phyloP scores from a whole-genome alignment of 2,329 filamentous ascomycete species.

The Boeremia exigua region DNA sequence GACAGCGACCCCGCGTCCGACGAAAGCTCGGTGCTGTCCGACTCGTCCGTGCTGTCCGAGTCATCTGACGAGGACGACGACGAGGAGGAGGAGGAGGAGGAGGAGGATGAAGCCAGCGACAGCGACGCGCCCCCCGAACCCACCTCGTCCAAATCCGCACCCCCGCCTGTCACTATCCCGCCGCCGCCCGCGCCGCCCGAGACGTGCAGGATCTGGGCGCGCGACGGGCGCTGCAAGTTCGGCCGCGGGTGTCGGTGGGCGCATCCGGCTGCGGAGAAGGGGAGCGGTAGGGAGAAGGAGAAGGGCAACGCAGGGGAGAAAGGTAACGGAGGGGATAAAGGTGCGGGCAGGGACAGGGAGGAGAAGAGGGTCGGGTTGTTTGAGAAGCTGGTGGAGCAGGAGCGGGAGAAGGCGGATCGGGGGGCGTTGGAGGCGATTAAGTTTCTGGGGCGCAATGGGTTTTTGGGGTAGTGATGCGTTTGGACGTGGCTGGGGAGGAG shows the following conservation, averaged over 20 bases:
- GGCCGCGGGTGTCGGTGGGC: constrained; percentile 32
- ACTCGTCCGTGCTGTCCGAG: constrained; percentile 43
- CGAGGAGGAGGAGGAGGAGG: constrained; percentile 13
- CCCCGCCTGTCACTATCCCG: constrained; percentile 21
- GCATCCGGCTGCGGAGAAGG: constrained; percentile 25
- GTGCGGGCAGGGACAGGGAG: too few relatives aligned
- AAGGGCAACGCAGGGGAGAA: neutral
- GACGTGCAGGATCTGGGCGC: constrained; percentile 34
- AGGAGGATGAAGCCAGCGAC: too few relatives aligned
- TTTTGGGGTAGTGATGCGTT: too few relatives aligned
- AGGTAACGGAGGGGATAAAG: too few relatives aligned
- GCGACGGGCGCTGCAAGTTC: constrained; percentile 37
- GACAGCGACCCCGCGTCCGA: constrained; percentile 35
- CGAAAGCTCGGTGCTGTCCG: constrained; percentile 33
- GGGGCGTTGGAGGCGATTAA: constrained; percentile 55
- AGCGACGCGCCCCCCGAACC: constrained; percentile 48
- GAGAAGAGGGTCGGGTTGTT: constrained; percentile 33
- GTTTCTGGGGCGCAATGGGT: constrained; percentile 52
- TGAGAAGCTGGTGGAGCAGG: constrained; percentile 52
- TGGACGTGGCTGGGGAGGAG: too few relatives aligned
- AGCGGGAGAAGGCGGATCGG: constrained; percentile 51
- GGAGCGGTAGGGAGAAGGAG: constrained; percentile 8
- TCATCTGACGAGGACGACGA: constrained; percentile 30
- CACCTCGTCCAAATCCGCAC: constrained; percentile 44
- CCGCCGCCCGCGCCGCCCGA: constrained; percentile 19